phyloP scores from a whole-genome alignment of 2,329 filamentous ascomycete genomes.

The Hypomyces rosellus region DNA sequence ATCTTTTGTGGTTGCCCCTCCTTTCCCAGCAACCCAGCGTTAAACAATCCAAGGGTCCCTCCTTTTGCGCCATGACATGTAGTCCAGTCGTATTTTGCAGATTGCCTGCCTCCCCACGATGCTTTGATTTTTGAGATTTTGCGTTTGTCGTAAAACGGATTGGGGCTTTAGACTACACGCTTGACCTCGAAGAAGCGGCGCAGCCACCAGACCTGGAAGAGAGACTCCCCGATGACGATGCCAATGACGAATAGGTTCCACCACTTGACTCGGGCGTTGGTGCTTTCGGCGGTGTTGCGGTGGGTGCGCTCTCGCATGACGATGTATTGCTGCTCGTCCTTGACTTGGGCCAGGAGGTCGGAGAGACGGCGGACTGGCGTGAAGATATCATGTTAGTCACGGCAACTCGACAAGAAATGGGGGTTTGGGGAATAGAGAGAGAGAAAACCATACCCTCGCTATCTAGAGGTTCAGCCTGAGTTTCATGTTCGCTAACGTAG shows the following conservation, averaged over 20 bases:
- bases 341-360: conserved; percentile 83
- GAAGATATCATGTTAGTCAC: not conserved
- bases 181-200: conserved; percentile 95
- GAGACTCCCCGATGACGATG: conserved; percentile 80
- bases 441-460: conserved; percentile 81
- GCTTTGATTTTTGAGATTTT: no score
- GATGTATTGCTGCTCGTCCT: conserved; percentile 97
- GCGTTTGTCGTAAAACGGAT: no score
- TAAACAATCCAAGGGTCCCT: conserved; percentile 7
- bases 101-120: no score
- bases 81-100: not conserved
- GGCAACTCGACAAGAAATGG: conserved; percentile 10
- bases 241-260: conserved; percentile 97
- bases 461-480: conserved; percentile 81
- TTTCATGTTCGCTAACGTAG: conserved; percentile 85
- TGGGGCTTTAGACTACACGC: conserved; percentile 48
- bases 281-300: conserved; percentile 97
- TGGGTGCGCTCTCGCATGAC: conserved; percentile 91
- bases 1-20: conserved; percentile 1
- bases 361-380: conserved; percentile 75
- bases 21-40: conserved; percentile 13
- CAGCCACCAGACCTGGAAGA: conserved; percentile 99
- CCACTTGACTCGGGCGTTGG: conserved; percentile 96
- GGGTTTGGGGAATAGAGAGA: conserved; percentile 17
- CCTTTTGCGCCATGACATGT: conserved; percentile 17